Base-by-base conservation (phyloP, 768 basidiomycete genomes). In the Sporobolomyces roseus region DNA sequence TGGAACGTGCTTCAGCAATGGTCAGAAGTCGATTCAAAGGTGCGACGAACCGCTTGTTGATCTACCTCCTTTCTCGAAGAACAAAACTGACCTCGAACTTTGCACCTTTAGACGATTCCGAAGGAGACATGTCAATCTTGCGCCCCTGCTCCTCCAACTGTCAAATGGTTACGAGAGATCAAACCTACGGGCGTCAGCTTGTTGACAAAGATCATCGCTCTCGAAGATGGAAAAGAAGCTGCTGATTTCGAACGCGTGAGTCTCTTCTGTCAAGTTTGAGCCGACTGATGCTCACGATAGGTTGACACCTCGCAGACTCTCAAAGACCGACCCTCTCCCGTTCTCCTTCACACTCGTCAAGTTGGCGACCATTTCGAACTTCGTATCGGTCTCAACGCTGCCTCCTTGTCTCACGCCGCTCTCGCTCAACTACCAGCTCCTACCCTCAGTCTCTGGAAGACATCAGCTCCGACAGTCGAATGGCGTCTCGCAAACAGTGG, bases 351-450 rank as follows among this genome's bases (percentile, higher is more conserved):
- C 76, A 83, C 93, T 35, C 65, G 65, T 7, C 87, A 84, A 73
- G 77, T 88, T 32, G 83, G 84, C 61, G 77, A 65, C 60, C 84
- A 85, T 27, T 78, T 85, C 48, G 84, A 70, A 77, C 81, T 93
- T 54, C 86, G 87, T 64, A 86, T 96, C 36, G 93, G 91, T 45
- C 84, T 93, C 75, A 97, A 97, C 76, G 83, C 92, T 38, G 84
- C 88, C 5, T 90, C 92, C 3, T 83, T 96, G 35, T 81, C 91
- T 58, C 93, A 97, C 77, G 89, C 90, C 52, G 93, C 92, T 1
- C 77, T 88, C 38, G 85, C 90, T 1, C 86, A 88, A 49, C 83
- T 96, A 29, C 93, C 93, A 10, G 77, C 83, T 27, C 63, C 80
- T 81, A 8, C n/a, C 17, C n/a, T 45, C 38, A 5, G 36, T 7